Evolutionary conservation across 2,329 filamentous ascomycete species (phyloP), one percentile per base, ranked within the genome.

Genomic region (Eutypella sp.): DNA sequence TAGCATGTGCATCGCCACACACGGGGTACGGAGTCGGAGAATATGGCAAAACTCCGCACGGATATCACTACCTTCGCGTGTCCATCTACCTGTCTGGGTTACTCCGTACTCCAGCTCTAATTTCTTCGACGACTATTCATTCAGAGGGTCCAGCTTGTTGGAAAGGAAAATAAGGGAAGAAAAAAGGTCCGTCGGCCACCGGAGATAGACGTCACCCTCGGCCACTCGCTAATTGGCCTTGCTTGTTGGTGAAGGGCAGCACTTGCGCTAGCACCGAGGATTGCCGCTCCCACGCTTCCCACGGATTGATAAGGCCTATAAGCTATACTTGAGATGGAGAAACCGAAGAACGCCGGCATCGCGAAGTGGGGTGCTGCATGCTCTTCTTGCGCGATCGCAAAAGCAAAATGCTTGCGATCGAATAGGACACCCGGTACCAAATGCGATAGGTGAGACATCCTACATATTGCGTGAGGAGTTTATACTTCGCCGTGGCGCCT

Each of bases 351-450:
- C 22, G 56, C 47, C 20, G 37, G 34, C 37, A 56, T 60, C 27
- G 59, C 63, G 7, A 65, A 62, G 72, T 76, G 73, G 73, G 73
- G 73, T 15, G 71, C 71, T 4, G 73, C 73, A 1, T 76, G 73
- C 41, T 63, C 70, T 5, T 62, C 71, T 1, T 76, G 74, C 51
- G 71, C 74, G 6, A 62, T 67, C 11, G 71, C 74, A 25, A 76
- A 76, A 52, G 72, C 73, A 7, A 76, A 75, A 49, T 76, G 74
- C 48, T 66, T 76, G 38, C 68, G 72, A 8, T 66, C 70, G 6
- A 68, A 67, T 45, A 52, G 59, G 4, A 47, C 53, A 2, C 51
- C 58, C 0, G 65, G 64, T 2, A 54, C 68, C 16, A 75, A 73
- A 50, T 76, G 73, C 47, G 73, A 76, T 47, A 57, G 64, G 61